Evolutionary conservation across 2,329 filamentous ascomycete genomes (phyloP).

Genomic region (Juglanconis sp.): DNA sequence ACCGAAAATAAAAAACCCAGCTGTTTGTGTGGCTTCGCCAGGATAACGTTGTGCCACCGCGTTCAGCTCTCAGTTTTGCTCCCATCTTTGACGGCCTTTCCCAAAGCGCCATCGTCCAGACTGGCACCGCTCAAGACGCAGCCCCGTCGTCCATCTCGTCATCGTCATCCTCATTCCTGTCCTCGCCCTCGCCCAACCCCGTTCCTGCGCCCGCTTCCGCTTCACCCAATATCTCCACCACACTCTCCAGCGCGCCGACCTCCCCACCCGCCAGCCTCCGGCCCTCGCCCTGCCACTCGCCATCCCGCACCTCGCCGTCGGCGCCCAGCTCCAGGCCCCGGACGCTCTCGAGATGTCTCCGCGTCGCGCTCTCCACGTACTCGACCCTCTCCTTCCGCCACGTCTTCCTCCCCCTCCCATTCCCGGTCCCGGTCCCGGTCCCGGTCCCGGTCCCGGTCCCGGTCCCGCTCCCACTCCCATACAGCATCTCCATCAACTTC

Average conservation of each 20-base stretch:
- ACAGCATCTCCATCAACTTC: constrained; percentile 77
- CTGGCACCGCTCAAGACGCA: not conserved
- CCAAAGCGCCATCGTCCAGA: no score
- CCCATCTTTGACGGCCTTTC: no score
- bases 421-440: constrained; percentile 24
- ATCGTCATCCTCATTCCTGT: constrained; percentile 24
- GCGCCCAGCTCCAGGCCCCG: constrained; percentile 64
- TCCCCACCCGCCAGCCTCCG: constrained; percentile 48
- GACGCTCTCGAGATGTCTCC: constrained; percentile 69
- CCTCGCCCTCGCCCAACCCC: constrained; percentile 15
- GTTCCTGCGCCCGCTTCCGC: not conserved
- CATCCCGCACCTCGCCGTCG: constrained; percentile 61
- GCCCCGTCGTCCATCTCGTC: not conserved
- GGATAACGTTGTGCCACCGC: no score
- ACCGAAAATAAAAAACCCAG: no score
- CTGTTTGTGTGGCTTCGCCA: not conserved
- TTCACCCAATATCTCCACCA: constrained; percentile 43
- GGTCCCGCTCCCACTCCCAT: constrained; percentile 42
- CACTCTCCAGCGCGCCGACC: constrained; percentile 54
- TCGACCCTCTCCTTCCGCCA: constrained; percentile 70
- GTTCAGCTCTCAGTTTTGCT: no score
- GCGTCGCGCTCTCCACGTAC: constrained; percentile 80
- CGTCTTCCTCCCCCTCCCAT: constrained; percentile 42
- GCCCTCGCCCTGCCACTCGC: constrained; percentile 60
- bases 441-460: not conserved